A percentile compares a stretch with the other conserved stretches of the same genome.
Evolutionary conservation across 129 eudicot genomes (phyloP).

Genomic region (Flaveria bidentis): DNA sequence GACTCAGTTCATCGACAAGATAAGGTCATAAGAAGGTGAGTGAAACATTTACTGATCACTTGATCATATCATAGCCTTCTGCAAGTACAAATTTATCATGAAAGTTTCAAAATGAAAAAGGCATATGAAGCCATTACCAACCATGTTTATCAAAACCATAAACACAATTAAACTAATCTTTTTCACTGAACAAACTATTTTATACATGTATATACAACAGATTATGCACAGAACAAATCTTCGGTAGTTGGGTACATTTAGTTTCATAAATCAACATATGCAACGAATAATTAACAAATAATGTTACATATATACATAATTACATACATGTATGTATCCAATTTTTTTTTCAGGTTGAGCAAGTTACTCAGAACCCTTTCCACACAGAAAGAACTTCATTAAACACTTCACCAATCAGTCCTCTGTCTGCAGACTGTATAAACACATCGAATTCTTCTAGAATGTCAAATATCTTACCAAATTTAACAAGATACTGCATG

Average conservation of each 20-base stretch:
- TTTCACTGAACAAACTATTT: constrained; percentile 34
- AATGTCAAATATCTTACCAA: constrained; percentile 85
- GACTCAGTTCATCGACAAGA: constrained; percentile 18
- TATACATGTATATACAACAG: constrained; percentile 46
- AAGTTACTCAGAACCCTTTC: constrained; percentile 79
- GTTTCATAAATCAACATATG: constrained; percentile 34
- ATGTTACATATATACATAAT: background rate
- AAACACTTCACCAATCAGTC: constrained; percentile 74
- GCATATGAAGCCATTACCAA: background rate
- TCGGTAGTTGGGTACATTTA: constrained; percentile 28
- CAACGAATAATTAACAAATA: constrained; percentile 19
- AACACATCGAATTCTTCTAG: constrained; percentile 68
- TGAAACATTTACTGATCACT: background rate
- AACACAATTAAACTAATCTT: constrained; percentile 16
- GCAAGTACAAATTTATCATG: background rate
- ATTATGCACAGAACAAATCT: constrained; percentile 46
- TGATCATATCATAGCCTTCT: constrained; percentile 18
- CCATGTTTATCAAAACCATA: constrained; percentile 18
- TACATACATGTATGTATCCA: background rate
- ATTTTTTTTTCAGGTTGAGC: constrained; percentile 26
- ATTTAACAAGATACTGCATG: constrained; percentile 83
- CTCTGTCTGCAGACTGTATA: constrained; percentile 80
- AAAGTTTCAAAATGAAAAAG: constrained; percentile 12
- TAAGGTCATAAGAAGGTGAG: constrained; percentile 12
- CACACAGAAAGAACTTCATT: constrained; percentile 81